Evolutionary conservation across 228 moss, liverwort and hornwort genomes (phyloP).

Genomic region (Sphagnum magellanicum): DNA sequence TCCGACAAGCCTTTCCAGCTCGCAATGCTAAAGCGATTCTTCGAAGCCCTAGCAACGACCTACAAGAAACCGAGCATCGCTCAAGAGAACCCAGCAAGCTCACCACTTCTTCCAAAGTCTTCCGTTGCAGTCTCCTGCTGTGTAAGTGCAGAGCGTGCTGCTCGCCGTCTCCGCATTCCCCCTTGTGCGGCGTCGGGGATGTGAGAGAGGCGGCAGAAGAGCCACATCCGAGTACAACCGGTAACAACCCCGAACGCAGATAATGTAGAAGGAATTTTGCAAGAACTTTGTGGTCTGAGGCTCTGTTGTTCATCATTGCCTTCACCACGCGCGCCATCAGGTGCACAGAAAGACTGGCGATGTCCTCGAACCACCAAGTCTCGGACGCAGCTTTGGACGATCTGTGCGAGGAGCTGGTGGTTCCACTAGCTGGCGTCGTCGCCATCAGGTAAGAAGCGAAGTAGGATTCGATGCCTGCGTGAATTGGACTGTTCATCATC

Average conservation of each 20-base stretch:
- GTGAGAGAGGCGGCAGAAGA: constrained; percentile 26
- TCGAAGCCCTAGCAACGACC: constrained; percentile 77
- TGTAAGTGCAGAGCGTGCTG: constrained; percentile 45
- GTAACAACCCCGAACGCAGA: constrained; percentile 44
- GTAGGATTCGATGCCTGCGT: constrained; percentile 33
- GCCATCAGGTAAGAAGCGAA: constrained; percentile 7
- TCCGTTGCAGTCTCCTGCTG: constrained; percentile 44
- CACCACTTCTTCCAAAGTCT: constrained; percentile 71
- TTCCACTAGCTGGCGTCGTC: constrained; percentile 47
- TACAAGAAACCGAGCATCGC: constrained; percentile 66
- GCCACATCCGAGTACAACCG: constrained; percentile 40
- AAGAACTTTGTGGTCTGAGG: constrained; percentile 59
- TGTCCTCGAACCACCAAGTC: constrained; percentile 92
- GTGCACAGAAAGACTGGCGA: constrained; percentile 63
- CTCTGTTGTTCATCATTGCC: constrained; percentile 36
- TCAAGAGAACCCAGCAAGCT: constrained; percentile 55
- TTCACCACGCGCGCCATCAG: constrained; percentile 74
- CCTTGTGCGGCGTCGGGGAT: constrained; percentile 49
- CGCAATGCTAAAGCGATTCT: constrained; percentile 59
- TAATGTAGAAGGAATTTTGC: constrained; percentile 86
- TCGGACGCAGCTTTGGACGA: constrained; percentile 66
- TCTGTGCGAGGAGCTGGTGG: constrained; percentile 58
- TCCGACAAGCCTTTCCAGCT: constrained; percentile 63
- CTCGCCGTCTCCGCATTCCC: constrained; percentile 17
- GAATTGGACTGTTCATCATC: constrained; percentile 25